Evolutionary conservation across 257 asterid species (phyloP).

Genomic region (Fraxinus anomala): DNA sequence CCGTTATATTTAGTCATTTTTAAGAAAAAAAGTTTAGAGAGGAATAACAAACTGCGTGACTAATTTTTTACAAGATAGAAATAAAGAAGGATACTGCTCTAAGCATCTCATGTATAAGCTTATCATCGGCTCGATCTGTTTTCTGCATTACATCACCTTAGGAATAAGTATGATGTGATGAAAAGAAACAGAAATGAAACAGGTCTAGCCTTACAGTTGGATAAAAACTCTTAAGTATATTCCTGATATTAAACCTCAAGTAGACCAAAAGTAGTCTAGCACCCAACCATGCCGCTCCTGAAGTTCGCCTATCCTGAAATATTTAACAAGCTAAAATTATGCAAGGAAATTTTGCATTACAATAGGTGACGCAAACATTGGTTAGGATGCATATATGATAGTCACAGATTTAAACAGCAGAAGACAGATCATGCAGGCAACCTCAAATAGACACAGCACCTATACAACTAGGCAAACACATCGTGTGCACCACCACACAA

Average conservation of each 20-base stretch:
- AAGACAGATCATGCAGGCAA: conserved; percentile 15
- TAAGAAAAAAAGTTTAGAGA: not conserved
- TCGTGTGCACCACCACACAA: conserved; percentile 1
- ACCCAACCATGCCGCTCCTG: conserved; percentile 79
- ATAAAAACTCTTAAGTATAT: conserved; percentile 60
- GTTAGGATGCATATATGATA: conserved; percentile 16
- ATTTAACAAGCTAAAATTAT: conserved; percentile 9
- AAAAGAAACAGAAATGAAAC: conserved; percentile 13
- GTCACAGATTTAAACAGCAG: conserved; percentile 6
- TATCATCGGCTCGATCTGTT: conserved; percentile 64
- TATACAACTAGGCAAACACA: conserved; percentile 10
- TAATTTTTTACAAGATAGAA: conserved; percentile 12
- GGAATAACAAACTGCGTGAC: conserved; percentile 7
- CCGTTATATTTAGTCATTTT: not conserved
- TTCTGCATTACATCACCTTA: conserved; percentile 48
- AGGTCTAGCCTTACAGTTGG: conserved; percentile 65
- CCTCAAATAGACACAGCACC: conserved; percentile 14
- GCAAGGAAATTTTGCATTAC: not conserved
- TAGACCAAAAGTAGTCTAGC: conserved; percentile 69
- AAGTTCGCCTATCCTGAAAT: conserved; percentile 67
- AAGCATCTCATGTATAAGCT: conserved; percentile 73
- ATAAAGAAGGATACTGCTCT: conserved; percentile 85
- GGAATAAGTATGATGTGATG: conserved; percentile 23
- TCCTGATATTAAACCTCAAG: conserved; percentile 67
- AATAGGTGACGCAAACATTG: conserved; percentile 4